Conservation (phyloP, 257 asterid species). For the Nicotiana benthamiana region DNA sequence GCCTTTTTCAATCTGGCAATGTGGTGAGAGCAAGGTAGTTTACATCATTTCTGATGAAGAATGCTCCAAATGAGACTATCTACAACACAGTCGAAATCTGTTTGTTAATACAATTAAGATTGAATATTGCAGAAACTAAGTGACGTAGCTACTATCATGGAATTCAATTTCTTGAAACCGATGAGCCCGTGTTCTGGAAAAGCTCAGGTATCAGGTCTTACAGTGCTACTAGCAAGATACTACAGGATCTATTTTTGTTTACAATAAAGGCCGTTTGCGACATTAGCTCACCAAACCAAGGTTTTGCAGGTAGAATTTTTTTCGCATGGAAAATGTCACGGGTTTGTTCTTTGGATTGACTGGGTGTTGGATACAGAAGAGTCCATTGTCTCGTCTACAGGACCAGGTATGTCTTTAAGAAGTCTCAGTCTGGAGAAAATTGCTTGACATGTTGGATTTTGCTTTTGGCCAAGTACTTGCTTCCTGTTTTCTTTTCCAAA, state of each 20-base stretch:
- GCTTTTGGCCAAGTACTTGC: not conserved
- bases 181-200: slow-evolving; percentile 63
- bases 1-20: slow-evolving; percentile 69
- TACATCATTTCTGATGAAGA: not conserved
- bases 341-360: slow-evolving; percentile 85
- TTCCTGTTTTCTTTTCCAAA: not conserved
- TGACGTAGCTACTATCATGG: slow-evolving; percentile 49
- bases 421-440: not conserved
- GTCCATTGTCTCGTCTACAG: slow-evolving; percentile 44
- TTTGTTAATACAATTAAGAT: not conserved
- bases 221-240: not conserved
- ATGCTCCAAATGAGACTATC: not conserved
- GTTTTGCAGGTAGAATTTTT: slow-evolving; percentile 47
- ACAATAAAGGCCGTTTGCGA: not conserved
- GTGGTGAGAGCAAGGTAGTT: slow-evolving; percentile 72
- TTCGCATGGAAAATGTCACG: slow-evolving; percentile 69
- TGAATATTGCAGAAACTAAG: slow-evolving; percentile 56
- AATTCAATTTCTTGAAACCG: slow-evolving; percentile 64
- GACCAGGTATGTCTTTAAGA: slow-evolving; percentile 56
- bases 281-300: not conserved
- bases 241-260: not conserved
- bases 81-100: not conserved
- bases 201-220: slow-evolving; percentile 43
- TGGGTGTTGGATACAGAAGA: slow-evolving; percentile 59
- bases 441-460: not conserved